Percentiles rank a stretch among this genome's conserved stretches.
Evolutionary conservation across 2,329 filamentous ascomycete genomes (phyloP).

Genomic region (Diaporthe citri): DNA sequence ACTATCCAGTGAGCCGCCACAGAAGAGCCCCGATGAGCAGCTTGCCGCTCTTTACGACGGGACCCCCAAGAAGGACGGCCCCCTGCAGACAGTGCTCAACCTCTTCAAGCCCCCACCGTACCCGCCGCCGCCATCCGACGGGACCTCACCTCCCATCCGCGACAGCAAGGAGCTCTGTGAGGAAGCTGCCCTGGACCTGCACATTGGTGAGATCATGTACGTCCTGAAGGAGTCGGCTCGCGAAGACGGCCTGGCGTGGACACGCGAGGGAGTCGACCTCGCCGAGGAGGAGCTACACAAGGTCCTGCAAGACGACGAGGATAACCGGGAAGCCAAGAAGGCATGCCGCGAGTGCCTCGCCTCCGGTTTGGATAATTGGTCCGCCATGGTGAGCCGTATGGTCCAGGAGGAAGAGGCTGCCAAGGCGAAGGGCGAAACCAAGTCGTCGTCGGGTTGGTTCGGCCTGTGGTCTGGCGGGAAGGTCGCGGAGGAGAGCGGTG

Average conservation of each 20-base stretch:
- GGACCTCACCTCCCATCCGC: slow-evolving; percentile 75
- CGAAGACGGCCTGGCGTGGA: slow-evolving; percentile 88
- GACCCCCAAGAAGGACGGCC: slow-evolving; percentile 16
- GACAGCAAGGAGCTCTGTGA: slow-evolving; percentile 78
- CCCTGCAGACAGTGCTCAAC: slow-evolving; percentile 43
- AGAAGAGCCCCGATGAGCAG: background rate
- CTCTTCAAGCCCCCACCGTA: slow-evolving; percentile 68
- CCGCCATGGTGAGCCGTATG: slow-evolving; percentile 79
- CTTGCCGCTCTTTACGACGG: background rate
- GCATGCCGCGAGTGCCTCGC: slow-evolving; percentile 83
- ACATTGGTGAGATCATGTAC: slow-evolving; percentile 95
- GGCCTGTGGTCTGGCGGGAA: slow-evolving; percentile 55
- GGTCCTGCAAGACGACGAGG: slow-evolving; percentile 50
- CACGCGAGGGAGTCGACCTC: slow-evolving; percentile 85
- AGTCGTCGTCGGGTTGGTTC: slow-evolving; percentile 52
- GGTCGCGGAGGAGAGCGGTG: slow-evolving; percentile 52
- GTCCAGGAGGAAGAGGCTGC: slow-evolving; percentile 62
- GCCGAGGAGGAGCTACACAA: slow-evolving; percentile 76
- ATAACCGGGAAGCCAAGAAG: slow-evolving; percentile 58
- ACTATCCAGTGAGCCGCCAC: slow-evolving; percentile 55
- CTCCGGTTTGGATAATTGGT: slow-evolving; percentile 85
- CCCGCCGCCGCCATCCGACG: slow-evolving; percentile 77
- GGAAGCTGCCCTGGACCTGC: slow-evolving; percentile 87
- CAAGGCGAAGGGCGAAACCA: slow-evolving; percentile 47
- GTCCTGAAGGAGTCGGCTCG: slow-evolving; percentile 67